Percentiles rank a stretch among this genome's conserved stretches.
Evolutionary conservation across 2,329 filamentous ascomycete genomes (phyloP).

Genomic region (Ceratocystiopsis sp.): DNA sequence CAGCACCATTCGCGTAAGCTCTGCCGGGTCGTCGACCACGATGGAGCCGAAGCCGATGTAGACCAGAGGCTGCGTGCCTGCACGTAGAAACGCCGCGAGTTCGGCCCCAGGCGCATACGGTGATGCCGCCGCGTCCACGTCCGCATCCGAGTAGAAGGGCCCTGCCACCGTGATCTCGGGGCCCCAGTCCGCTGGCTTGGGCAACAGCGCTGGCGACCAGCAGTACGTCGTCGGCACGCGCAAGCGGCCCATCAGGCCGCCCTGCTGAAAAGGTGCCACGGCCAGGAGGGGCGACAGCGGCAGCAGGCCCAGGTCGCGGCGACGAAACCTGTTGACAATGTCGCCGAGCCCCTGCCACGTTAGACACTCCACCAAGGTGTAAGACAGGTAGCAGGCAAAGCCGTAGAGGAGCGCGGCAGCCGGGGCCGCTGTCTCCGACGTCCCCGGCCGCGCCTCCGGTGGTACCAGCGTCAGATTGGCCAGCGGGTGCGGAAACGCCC

Average conservation of each 20-base stretch:
- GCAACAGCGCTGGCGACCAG: conserved; percentile 32
- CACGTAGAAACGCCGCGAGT: conserved; percentile 46
- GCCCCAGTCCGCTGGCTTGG: conserved; percentile 63
- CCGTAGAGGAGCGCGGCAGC: neutral
- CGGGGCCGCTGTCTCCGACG: neutral
- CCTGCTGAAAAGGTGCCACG: conserved; percentile 42
- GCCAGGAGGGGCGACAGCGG: conserved; percentile 32
- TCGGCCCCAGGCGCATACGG: conserved; percentile 46
- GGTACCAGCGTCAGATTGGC: conserved; percentile 48
- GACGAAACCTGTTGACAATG: conserved; percentile 57
- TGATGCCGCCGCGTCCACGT: neutral
- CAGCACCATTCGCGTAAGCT: conserved; percentile 54
- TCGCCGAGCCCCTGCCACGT: conserved; percentile 80
- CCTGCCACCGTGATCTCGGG: conserved; percentile 55
- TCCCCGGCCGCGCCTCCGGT: neutral
- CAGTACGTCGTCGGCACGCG: conserved; percentile 61
- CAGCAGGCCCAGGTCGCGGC: conserved; percentile 2
- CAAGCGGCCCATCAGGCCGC: conserved; percentile 46
- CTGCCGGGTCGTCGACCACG: conserved; percentile 59
- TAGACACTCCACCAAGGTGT: conserved; percentile 67
- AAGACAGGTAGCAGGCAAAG: conserved; percentile 47
- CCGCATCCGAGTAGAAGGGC: conserved; percentile 44
- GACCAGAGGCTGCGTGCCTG: conserved; percentile 49
- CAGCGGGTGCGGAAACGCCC: conserved; percentile 58
- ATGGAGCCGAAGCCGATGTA: conserved; percentile 78